These are phyloP conservation scores for Ascodesmis nigricans DNA, from an alignment of 495 filamentous ascomycete genomes.

Conservation along the genomic window DNA sequence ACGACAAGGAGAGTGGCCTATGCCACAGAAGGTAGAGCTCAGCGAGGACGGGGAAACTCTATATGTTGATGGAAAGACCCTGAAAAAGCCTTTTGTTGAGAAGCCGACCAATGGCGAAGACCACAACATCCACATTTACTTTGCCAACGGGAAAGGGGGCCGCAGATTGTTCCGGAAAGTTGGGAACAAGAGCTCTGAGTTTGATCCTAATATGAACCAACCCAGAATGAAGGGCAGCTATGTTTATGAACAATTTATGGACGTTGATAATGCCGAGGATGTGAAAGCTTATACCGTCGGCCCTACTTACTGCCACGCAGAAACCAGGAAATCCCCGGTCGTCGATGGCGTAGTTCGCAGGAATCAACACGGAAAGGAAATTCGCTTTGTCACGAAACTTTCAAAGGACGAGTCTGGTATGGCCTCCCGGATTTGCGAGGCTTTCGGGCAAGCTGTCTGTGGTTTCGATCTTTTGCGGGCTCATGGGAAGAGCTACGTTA, in stretches of 20 bases:
- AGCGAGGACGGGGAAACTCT: conserved; percentile 73
- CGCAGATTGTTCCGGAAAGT: conserved; percentile 87
- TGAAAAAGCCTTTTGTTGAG: conserved; percentile 92
- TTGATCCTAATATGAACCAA: conserved; percentile 47
- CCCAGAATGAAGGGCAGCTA: conserved; percentile 66
- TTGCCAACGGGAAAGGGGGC: conserved; percentile 72
- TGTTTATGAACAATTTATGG: conserved; percentile 90
- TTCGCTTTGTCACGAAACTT: conserved; percentile 78
- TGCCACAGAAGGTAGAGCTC: conserved; percentile 45
- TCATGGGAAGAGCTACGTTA: conserved; percentile 78
- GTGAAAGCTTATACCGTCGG: conserved; percentile 98
- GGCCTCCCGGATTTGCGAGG: conserved; percentile 69
- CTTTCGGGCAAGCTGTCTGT: conserved; percentile 87
- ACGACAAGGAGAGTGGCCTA: conserved; percentile 25
- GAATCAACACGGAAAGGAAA: conserved; percentile 92
- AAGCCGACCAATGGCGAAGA: conserved; percentile 97
- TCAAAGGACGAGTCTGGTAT: conserved; percentile 61
- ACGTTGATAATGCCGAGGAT: conserved; percentile 88
- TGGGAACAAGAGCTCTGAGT: conserved; percentile 94
- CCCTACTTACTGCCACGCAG: conserved; percentile 79
- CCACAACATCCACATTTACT: conserved; percentile 97
- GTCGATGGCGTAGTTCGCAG: conserved; percentile 89
- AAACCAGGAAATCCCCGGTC: conserved; percentile 89
- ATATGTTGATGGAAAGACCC: conserved; percentile 55
- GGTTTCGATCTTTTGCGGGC: conserved; percentile 88